phyloP scores from a whole-genome alignment of 495 filamentous ascomycete genomes.

The Penicillium parvum region DNA sequence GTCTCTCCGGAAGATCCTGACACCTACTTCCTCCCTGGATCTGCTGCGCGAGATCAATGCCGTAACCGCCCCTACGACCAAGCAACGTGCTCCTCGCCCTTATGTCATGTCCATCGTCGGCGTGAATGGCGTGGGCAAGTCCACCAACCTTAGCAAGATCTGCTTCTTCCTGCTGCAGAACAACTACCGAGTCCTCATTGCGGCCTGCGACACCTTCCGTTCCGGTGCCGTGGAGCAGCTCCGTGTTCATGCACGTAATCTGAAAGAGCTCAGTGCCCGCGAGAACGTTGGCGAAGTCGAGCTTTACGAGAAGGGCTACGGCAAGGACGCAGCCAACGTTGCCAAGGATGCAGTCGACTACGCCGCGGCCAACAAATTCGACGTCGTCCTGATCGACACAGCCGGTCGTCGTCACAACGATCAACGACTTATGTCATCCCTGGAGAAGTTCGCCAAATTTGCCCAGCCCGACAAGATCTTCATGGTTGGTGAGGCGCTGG shows the following conservation, averaged over 20 bases:
- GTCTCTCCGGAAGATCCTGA: conserved; percentile 89
- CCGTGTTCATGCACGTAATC: conserved; percentile 85
- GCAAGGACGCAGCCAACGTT: conserved; percentile 92
- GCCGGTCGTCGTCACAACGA: conserved; percentile 95
- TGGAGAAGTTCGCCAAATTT: conserved; percentile 96
- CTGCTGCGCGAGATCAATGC: conserved; percentile 87
- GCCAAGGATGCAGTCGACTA: conserved; percentile 87
- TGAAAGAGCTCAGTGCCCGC: conserved; percentile 76
- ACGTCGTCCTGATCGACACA: conserved; percentile 96
- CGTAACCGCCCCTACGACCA: conserved; percentile 57
- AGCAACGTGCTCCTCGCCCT: conserved; percentile 58
- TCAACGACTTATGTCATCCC: conserved; percentile 83
- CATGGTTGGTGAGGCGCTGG: conserved; percentile 97
- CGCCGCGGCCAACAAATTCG: conserved; percentile 68
- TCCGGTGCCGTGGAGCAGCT: conserved; percentile 96
- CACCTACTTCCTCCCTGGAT: conserved; percentile 90
- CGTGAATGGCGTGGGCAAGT: conserved; percentile 97
- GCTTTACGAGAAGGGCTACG: conserved; percentile 94
- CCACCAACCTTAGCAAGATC: conserved; percentile 93
- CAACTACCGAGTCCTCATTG: conserved; percentile 90
- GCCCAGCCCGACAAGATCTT: conserved; percentile 96
- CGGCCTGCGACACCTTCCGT: conserved; percentile 94
- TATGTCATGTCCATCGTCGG: conserved; percentile 98
- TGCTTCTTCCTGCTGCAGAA: conserved; percentile 97
- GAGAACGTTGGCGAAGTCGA: conserved; percentile 77